These are phyloP conservation scores for Metschnikowia bowlesiae DNA, from an alignment of 805 yeast genomes.

Conservation along the genomic window DNA sequence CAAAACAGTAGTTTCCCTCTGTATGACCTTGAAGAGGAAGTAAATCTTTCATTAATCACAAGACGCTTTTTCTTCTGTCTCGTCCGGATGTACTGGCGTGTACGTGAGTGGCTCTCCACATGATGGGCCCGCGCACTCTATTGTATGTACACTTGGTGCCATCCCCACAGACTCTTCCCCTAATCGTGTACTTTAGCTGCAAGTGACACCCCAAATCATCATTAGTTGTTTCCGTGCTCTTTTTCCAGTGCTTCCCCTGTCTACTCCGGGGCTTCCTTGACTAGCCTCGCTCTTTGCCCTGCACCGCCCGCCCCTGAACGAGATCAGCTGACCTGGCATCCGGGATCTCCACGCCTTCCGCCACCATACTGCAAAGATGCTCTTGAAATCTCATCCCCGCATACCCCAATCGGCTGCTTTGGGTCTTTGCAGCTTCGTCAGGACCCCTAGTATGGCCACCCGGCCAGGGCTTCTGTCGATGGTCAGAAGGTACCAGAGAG, in stretches of 20 bases:
- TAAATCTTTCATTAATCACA: too few species aligned
- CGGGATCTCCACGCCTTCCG: neutral
- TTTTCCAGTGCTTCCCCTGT: too few species aligned
- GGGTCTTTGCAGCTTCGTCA: neutral
- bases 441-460: neutral
- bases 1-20: too few species aligned
- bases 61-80: too few species aligned
- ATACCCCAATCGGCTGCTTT: neutral
- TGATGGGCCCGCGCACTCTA: neutral
- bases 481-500: neutral
- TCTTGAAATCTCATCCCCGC: neutral
- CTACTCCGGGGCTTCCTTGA: neutral
- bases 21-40: too few species aligned
- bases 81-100: too few species aligned
- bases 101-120: neutral
- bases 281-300: neutral
- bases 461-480: neutral
- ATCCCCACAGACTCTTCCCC: neutral
- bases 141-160: neutral
- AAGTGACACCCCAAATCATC: too few species aligned
- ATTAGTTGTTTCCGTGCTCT: too few species aligned
- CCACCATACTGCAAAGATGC: neutral
- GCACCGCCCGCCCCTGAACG: neutral
- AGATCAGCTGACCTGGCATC: neutral
- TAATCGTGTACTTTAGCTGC: too few species aligned